A percentile compares a stretch with the other conserved stretches of the same genome.
phyloP scores from a whole-genome alignment of 2,329 filamentous ascomycete genomes.

The Penicillium sp. region DNA sequence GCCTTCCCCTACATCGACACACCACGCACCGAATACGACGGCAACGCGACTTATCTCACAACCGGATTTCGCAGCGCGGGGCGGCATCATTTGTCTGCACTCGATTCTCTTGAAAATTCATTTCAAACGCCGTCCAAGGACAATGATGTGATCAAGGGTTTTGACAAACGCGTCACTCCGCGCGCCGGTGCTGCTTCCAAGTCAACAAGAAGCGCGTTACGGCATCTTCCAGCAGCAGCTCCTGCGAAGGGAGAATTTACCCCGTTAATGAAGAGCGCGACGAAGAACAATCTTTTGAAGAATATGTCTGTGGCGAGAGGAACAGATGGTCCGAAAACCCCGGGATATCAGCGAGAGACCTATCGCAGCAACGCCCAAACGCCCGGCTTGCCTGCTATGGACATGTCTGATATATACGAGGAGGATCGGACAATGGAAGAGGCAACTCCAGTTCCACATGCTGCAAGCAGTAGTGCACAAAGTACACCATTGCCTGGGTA shows the following conservation, averaged over 20 bases:
- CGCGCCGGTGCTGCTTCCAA: slow-evolving; percentile 59
- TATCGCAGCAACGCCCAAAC: slow-evolving; percentile 68
- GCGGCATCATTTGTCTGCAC: slow-evolving; percentile 43
- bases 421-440: slow-evolving; percentile 63
- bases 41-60: slow-evolving; percentile 78
- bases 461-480: slow-evolving; percentile 73
- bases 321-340: slow-evolving; percentile 61
- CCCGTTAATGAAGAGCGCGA: slow-evolving; percentile 76
- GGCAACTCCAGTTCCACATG: slow-evolving; percentile 71
- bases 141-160: slow-evolving; percentile 70
- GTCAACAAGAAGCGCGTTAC: slow-evolving; percentile 51
- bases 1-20: slow-evolving; percentile 72
- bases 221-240: slow-evolving; percentile 64
- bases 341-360: slow-evolving; percentile 60
- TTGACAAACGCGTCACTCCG: slow-evolving; percentile 72
- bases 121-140: slow-evolving; percentile 78
- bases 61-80: slow-evolving; percentile 57
- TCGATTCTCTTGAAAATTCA: slow-evolving; percentile 84
- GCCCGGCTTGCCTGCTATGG: slow-evolving; percentile 69
- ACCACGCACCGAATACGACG: slow-evolving; percentile 73
- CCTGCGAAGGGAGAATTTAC: slow-evolving; percentile 75
- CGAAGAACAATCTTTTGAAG: slow-evolving; percentile 64
- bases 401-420: slow-evolving; percentile 66
- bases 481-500: slow-evolving; percentile 77
- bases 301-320: slow-evolving; percentile 59